Conservation (phyloP, 1,284 basidiomycete genomes). For the Fomitopsis schrenkii region DNA sequence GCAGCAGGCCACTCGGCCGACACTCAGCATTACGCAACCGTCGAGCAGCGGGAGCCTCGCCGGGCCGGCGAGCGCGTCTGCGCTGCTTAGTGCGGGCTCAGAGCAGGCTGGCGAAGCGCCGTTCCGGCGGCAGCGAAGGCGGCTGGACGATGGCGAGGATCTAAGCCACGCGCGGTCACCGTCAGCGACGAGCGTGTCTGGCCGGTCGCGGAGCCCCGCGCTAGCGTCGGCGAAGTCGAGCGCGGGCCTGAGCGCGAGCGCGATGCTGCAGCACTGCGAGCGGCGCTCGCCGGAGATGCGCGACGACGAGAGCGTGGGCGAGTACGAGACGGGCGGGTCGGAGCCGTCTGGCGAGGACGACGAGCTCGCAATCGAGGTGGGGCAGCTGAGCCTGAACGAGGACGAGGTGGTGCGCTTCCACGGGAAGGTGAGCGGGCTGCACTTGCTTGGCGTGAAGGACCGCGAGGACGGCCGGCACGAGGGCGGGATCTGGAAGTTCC, state of each 20-base stretch:
- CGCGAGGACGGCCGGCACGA: slow-evolving; percentile 63
- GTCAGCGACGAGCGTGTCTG: slow-evolving; percentile 17
- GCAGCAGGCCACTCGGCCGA: background rate
- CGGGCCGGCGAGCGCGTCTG: slow-evolving; percentile 6
- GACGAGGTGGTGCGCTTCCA: slow-evolving; percentile 78
- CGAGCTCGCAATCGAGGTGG: slow-evolving; percentile 67
- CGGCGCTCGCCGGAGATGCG: slow-evolving; percentile 14
- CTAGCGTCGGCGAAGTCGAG: slow-evolving; percentile 7
- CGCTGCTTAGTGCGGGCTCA: background rate
- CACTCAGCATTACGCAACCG: slow-evolving; percentile 12
- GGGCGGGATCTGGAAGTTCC: slow-evolving; percentile 83
- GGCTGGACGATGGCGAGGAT: slow-evolving; percentile 16
- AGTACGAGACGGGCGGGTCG: slow-evolving; percentile 21
- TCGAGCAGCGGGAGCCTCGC: background rate
- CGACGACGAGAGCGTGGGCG: slow-evolving; percentile 31
- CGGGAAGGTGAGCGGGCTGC: slow-evolving; percentile 76
- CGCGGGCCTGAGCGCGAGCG: slow-evolving; percentile 6
- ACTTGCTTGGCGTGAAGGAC: slow-evolving; percentile 65
- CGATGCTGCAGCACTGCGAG: background rate
- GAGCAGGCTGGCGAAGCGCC: slow-evolving; percentile 9
- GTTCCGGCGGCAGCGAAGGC: slow-evolving; percentile 21
- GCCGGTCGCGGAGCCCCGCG: slow-evolving; percentile 22
- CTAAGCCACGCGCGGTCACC: slow-evolving; percentile 19
- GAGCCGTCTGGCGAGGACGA: slow-evolving; percentile 37
- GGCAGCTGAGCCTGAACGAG: slow-evolving; percentile 82